phyloP scores from a whole-genome alignment of 495 filamentous ascomycete species.

The Penicillium desertorum region DNA sequence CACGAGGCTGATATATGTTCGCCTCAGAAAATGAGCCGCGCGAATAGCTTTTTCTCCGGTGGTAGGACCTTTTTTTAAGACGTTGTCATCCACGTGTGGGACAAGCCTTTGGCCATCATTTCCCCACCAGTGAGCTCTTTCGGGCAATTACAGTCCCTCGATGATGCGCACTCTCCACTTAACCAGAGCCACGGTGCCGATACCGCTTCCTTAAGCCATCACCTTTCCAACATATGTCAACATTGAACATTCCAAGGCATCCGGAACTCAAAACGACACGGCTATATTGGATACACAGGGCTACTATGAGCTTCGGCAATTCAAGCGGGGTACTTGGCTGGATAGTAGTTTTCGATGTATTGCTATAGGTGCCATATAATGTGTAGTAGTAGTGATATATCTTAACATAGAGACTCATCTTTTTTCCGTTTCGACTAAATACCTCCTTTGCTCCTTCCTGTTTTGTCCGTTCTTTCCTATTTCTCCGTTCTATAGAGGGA shows the following conservation, averaged over 20 bases:
- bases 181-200: background rate
- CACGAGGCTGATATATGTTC: background rate
- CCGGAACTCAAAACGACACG: background rate
- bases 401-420: background rate
- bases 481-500: background rate
- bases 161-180: conserved; percentile 7
- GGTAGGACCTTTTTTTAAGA: background rate
- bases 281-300: background rate
- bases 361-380: background rate
- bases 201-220: background rate
- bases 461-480: background rate
- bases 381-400: background rate
- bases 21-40: background rate
- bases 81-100: conserved; percentile 1
- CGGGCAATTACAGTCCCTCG: background rate
- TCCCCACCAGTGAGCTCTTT: background rate
- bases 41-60: background rate
- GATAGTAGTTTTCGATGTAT: background rate
- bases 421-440: background rate
- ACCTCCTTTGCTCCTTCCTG: background rate
- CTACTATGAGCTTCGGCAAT: background rate
- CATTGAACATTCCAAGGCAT: background rate
- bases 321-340: background rate
- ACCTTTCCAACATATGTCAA: background rate
- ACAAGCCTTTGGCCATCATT: conserved; percentile 8